Base-by-base conservation (phyloP, 176 grass and related monocot genomes). In the Cocos nucifera region DNA sequence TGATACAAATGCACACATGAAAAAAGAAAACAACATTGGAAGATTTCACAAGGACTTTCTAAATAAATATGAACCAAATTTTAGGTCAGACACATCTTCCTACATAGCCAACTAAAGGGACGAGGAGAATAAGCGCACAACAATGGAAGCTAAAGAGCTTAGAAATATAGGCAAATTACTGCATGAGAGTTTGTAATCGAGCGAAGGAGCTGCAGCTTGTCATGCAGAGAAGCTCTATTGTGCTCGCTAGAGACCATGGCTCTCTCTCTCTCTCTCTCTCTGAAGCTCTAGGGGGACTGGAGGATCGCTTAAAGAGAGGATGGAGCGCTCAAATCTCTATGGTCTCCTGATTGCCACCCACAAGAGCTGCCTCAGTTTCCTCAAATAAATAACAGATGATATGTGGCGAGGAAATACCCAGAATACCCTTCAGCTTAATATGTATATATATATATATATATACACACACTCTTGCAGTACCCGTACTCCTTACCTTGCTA, bases 121-220 rank as follows among this genome's bases (percentile, higher is more conserved):
- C 54, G 64, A 27, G 18, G 2, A 1, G 9, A n/a, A 27, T 49
- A 3, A 3, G 16, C 24, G 1, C 15, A 65, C 49, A 65, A 18
- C 5, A 4, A 30, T 24, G 29, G 54, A 6, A 15, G 4, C 2
- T 56, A 18, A 17, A 54, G 52, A 62, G 35, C 35, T 44, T 44
- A 56, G 9, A 10, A 29, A 64, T n/a, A 20, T 22, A 10, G 58
- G 50, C 58, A 32, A 80, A 48, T 62, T 84, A 97, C 93, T 73
- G 84, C 87, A 61, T 78, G 73, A 21, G 93, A 97, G 54, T 97
- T 86, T 19, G 84, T 92, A 59, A 92, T 53, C 18, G 93, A 85
- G 5, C 93, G 93, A 10, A 97, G 87, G 70, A 86, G 57, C 63
- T 92, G 87, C 24, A 92, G 79, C 76, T 92, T 88, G 50, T 88